A percentile compares a stretch with the other conserved stretches of the same genome.
Evolutionary conservation across 805 yeast genomes (phyloP).

Genomic region (Candida corydali): DNA sequence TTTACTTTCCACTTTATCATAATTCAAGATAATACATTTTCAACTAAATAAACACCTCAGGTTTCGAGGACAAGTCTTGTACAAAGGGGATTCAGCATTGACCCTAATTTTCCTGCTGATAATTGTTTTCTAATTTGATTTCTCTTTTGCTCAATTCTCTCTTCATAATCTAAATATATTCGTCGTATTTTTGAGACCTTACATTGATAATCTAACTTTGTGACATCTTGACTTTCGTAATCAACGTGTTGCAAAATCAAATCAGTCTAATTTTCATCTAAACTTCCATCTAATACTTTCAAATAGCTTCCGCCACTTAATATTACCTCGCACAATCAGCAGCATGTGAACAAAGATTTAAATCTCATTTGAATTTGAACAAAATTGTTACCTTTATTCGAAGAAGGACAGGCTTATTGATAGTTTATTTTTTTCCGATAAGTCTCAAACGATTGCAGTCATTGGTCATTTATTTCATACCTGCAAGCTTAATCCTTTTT

Average conservation of each 20-base stretch:
- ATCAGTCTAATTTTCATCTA: not conserved
- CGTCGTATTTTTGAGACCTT: not conserved
- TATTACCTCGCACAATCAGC: not conserved
- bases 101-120: not conserved
- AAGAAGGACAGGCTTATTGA: not conserved
- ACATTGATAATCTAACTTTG: not conserved
- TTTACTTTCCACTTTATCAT: too few species aligned
- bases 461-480: too few species aligned
- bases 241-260: not conserved
- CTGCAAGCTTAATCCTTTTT: too few species aligned
- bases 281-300: not conserved
- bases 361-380: not conserved
- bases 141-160: not conserved
- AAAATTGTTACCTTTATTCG: not conserved
- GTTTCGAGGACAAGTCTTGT: too few species aligned
- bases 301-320: not conserved
- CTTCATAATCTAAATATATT: not conserved
- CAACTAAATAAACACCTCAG: not conserved
- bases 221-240: not conserved
- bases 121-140: not conserved
- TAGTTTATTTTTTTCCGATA: too few species aligned
- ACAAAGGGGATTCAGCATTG: not conserved
- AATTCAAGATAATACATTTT: too few species aligned
- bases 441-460: too few species aligned
- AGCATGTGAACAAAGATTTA: not conserved